Base-by-base conservation (phyloP, 1,284 basidiomycete genomes). In the Pseudozyma pruni region DNA sequence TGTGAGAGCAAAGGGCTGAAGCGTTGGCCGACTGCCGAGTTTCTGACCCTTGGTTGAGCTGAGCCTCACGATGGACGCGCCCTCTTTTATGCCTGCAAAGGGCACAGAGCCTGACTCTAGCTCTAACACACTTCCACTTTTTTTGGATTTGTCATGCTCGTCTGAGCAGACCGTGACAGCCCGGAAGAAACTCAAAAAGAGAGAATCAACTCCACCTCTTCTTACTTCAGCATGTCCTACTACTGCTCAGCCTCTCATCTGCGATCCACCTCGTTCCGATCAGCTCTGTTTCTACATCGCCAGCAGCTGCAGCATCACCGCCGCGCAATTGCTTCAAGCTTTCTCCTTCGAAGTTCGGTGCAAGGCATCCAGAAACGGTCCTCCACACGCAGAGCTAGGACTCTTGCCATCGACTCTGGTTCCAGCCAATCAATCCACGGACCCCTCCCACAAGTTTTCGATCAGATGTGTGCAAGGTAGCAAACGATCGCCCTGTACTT, bases 91-190 rank as follows among this genome's bases (percentile, higher is more conserved):
- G 42, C 55, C 41, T 34, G 0, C 20, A 13, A 29, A 29, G 27
- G 7, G 11, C 27, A 7, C 27, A 29, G 27, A 7, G 1, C 56
- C 48, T 43, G 44, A 59, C 46, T 38, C 4, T 3, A 31, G 11
- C 34, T n/a, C 10, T 11, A 29, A 29, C 14, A 43, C 40, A 16
- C n/a, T n/a, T n/a, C n/a, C n/a, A n/a, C n/a, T n/a, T n/a, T n/a
- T n/a, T n/a, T 13, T 46, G 35, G 50, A 40, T 60, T 53, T 60
- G 57, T 60, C 57, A 60, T 60, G 57, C 50, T 60, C 45, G 40
- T 47, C 57, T 60, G 45, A 60, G 44, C 57, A 55, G n/a, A 27
- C 23, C 16, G 9, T 35, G 14, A 23, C 16, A 25, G 31, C 9
- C 3, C 9, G 37, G n/a, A 38, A 38, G 17, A 11, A 9, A 31